These are phyloP conservation scores for Laguncularia racemosa DNA, from an alignment of 345 rosid genomes.

Conservation along the genomic window DNA sequence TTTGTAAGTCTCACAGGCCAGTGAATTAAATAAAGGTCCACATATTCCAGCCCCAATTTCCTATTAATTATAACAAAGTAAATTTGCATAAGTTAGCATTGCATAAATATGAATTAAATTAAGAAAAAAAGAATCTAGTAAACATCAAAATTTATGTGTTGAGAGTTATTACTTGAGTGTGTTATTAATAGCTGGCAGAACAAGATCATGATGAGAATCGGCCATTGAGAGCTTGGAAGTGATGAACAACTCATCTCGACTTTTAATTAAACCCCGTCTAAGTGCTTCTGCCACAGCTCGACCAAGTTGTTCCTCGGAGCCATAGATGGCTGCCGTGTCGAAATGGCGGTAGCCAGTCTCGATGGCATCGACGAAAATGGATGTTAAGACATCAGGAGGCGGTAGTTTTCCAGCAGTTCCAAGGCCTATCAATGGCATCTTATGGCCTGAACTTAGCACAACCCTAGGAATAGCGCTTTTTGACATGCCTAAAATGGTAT, in stretches of 20 bases:
- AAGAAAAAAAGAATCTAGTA: too few relatives aligned
- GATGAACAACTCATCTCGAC: slow-evolving; percentile 46
- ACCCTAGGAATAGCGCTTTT: slow-evolving; percentile 8
- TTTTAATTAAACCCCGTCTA: slow-evolving; percentile 23
- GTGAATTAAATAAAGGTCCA: slow-evolving; percentile 37
- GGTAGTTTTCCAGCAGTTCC: slow-evolving; percentile 31
- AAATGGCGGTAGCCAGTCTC: slow-evolving; percentile 60
- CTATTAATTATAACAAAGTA: slow-evolving; percentile 3
- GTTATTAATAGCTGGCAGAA: slow-evolving; percentile 36
- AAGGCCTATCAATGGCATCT: slow-evolving; percentile 35
- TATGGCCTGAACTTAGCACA: slow-evolving; percentile 20
- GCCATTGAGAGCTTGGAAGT: slow-evolving; percentile 57
- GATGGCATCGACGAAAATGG: slow-evolving; percentile 29
- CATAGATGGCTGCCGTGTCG: slow-evolving; percentile 52
- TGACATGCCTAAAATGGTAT: too few relatives aligned
- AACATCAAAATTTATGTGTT: neutral
- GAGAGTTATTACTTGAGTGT: slow-evolving; percentile 15
- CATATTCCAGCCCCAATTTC: slow-evolving; percentile 28
- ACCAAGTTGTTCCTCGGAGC: slow-evolving; percentile 45
- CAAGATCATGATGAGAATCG: slow-evolving; percentile 42
- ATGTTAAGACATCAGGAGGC: slow-evolving; percentile 11
- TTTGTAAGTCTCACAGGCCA: slow-evolving; percentile 26
- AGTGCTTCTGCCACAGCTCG: slow-evolving; percentile 47
- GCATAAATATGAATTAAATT: too few relatives aligned
- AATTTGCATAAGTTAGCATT: neutral